Base-by-base conservation (phyloP, 768 basidiomycete species). In the Lenzites betulinus region DNA sequence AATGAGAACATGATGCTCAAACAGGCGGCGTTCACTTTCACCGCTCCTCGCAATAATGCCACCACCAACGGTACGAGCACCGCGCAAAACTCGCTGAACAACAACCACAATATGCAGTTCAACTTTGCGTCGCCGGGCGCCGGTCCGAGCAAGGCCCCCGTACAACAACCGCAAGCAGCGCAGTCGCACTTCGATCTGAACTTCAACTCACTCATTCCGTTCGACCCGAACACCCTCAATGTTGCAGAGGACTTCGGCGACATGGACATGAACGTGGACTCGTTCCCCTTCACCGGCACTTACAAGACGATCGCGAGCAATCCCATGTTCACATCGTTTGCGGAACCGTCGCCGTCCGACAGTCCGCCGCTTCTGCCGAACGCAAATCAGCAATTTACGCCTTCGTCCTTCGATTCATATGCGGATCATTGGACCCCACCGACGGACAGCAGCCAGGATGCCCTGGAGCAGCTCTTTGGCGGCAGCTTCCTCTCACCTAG, bases 1-100 rank as follows among this genome's bases (percentile, higher is more conserved):
- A 86, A 85, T 57, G 95, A 98, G 77, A 96, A 95, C 64, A 74
- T 92, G 55, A 76, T 85, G 51, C 83, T 97, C 67, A 94, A 91
- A 73, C 84, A 92, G 70, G 75, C 83, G 0, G 79, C 88, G 2
- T 98, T 97, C 73, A 95, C 93, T 1, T 96, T 96, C 69, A 74
- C 85, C 1, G 81, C 94, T 43, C 89, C 92, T 20, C 80, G 82
- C 44, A 54, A 70, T 42, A 65, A 64, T 52, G 60, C 64, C 33
- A 55, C 47, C 25, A 60, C 68, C 25, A 60, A 68, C 41, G 54
- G 69, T 49, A 66, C 71, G 46, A 62, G 20, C 41, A 30, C 56
- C 8, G 53, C 64, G 15, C 52, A 59, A 38, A 42, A 59, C 20
- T 52, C 69, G 36, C 66, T 69, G 46, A 47, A 43, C 48, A 49